Conservation (phyloP, 2,329 filamentous ascomycete species). For the Fusarium goolgardi region DNA sequence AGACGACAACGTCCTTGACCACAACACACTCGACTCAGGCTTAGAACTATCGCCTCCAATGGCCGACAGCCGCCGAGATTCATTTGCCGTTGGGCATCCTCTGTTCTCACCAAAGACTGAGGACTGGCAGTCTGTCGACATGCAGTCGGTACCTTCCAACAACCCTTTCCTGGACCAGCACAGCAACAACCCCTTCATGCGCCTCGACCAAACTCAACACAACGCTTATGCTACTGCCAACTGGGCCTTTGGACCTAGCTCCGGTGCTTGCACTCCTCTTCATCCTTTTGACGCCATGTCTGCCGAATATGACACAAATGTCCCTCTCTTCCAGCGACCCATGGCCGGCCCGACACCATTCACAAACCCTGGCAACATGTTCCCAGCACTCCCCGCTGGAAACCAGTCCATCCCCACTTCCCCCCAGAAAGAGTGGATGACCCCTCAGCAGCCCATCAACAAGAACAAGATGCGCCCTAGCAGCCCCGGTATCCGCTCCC, state of each 20-base stretch:
- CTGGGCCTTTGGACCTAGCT: constrained; percentile 60
- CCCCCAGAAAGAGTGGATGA: constrained; percentile 69
- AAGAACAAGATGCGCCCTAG: constrained; percentile 71
- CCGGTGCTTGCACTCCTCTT: constrained; percentile 79
- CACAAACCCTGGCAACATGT: constrained; percentile 65
- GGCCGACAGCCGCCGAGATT: constrained; percentile 71
- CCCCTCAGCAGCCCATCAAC: constrained; percentile 60
- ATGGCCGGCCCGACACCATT: constrained; percentile 67
- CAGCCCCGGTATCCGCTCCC: constrained; percentile 76
- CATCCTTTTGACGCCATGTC: constrained; percentile 71
- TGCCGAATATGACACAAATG: constrained; percentile 65
- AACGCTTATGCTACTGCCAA: constrained; percentile 56
- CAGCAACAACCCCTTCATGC: constrained; percentile 75
- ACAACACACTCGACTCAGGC: constrained; percentile 68
- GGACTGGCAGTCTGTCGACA: constrained; percentile 72
- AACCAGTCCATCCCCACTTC: constrained; percentile 65
- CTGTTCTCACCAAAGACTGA: constrained; percentile 75
- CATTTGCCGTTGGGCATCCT: constrained; percentile 66
- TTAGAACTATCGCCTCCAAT: constrained; percentile 73
- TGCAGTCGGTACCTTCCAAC: constrained; percentile 72
- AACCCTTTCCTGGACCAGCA: constrained; percentile 70
- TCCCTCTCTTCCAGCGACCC: constrained; percentile 65
- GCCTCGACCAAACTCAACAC: constrained; percentile 65
- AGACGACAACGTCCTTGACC: constrained; percentile 71
- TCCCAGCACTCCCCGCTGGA: constrained; percentile 61